phyloP scores from a whole-genome alignment of 2,329 filamentous ascomycete species.

The Hypomyces rosellus region DNA sequence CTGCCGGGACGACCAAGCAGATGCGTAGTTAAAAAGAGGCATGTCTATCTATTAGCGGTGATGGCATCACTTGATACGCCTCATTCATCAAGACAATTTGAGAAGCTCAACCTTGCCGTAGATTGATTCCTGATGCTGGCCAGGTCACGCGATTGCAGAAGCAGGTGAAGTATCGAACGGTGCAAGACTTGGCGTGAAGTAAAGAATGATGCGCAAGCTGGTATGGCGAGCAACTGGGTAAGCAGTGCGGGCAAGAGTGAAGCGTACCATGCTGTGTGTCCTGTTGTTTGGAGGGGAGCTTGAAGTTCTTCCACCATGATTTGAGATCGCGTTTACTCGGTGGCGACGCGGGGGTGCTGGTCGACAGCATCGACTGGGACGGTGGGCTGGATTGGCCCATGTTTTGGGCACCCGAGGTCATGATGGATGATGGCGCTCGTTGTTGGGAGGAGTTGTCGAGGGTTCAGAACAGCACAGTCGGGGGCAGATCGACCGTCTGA shows the following conservation, averaged over 20 bases:
- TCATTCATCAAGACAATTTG: not conserved
- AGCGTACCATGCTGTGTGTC: conserved; percentile 45
- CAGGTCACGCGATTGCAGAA: too few relatives aligned
- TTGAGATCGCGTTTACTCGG: conserved; percentile 82
- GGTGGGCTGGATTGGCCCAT: conserved; percentile 27
- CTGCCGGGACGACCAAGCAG: not conserved
- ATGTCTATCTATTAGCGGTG: not conserved
- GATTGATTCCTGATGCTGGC: too few relatives aligned
- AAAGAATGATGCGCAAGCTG: conserved; percentile 8
- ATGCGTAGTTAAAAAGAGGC: too few relatives aligned
- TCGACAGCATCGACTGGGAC: conserved; percentile 18
- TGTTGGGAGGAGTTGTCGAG: not conserved
- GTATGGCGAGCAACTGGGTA: not conserved
- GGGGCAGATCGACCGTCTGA: conserved; percentile 3
- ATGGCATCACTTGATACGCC: conserved; percentile 10
- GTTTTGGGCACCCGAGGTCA: conserved; percentile 32
- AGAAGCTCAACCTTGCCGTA: not conserved
- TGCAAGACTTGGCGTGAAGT: not conserved
- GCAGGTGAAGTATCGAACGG: too few relatives aligned
- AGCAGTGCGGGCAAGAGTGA: not conserved
- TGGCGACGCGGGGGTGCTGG: conserved; percentile 53
- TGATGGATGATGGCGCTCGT: conserved; percentile 14
- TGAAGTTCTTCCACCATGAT: conserved; percentile 97
- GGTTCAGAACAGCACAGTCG: conserved; percentile 4
- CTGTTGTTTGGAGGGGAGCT: conserved; percentile 56